phyloP scores from a whole-genome alignment of 176 grass and related monocot species.

The Eleusine indica region DNA sequence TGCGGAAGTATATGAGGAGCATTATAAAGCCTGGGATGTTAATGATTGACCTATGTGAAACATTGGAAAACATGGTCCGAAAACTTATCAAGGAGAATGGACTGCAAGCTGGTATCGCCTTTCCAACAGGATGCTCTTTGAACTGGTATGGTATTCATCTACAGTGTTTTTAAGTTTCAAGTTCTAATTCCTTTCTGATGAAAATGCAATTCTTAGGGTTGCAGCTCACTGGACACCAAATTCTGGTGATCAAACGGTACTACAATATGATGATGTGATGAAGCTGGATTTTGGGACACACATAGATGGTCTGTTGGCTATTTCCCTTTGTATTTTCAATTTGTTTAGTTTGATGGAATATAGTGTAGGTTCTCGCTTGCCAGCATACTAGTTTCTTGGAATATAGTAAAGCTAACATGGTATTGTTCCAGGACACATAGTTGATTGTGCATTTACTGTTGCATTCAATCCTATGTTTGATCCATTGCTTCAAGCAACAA shows the following conservation, averaged over 20 bases:
- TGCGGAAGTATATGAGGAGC: slow-evolving; percentile 92
- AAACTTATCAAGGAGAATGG: slow-evolving; percentile 72
- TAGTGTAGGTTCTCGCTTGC: neutral
- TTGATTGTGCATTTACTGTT: slow-evolving; percentile 95
- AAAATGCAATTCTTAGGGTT: slow-evolving; percentile 61
- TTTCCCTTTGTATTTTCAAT: slow-evolving; percentile 12
- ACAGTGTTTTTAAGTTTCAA: neutral
- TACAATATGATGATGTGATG: slow-evolving; percentile 99
- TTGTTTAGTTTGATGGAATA: neutral
- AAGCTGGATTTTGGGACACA: slow-evolving; percentile 99
- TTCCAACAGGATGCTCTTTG: slow-evolving; percentile 65
- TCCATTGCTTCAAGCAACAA: slow-evolving; percentile 91
- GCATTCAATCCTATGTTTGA: slow-evolving; percentile 99
- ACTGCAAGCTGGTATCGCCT: slow-evolving; percentile 65
- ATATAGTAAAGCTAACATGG: neutral
- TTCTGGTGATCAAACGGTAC: slow-evolving; percentile 91
- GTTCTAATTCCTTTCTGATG: neutral
- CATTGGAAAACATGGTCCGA: slow-evolving; percentile 55
- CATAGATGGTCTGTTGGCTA: slow-evolving; percentile 69
- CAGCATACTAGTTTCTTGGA: neutral
- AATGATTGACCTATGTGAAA: slow-evolving; percentile 90
- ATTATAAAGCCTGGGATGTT: slow-evolving; percentile 95
- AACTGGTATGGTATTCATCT: slow-evolving; percentile 49
- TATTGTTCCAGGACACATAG: slow-evolving; percentile 70
- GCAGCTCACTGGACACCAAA: slow-evolving; percentile 99